Conservation (phyloP, 371 early-diverging fungal genomes). For the Syncephalastrum sp. region DNA sequence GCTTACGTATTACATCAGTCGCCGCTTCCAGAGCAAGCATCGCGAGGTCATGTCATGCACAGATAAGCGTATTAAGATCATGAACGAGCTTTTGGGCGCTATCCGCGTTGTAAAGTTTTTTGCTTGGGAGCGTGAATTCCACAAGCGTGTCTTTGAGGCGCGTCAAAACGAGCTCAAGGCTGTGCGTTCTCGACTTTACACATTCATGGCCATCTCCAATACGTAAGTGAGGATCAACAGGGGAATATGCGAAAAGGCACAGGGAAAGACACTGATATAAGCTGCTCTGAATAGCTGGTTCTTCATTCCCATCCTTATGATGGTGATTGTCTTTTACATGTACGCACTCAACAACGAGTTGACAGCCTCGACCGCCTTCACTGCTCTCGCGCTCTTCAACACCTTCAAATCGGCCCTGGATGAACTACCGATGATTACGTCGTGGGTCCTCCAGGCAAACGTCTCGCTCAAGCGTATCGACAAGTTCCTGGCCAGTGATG, state of each 20-base stretch:
- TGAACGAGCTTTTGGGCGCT: constrained; percentile 70
- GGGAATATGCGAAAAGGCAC: too few species aligned
- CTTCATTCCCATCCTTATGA: constrained; percentile 54
- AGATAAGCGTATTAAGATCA: constrained; percentile 64
- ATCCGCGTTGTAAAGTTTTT: constrained; percentile 82
- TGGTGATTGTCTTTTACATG: constrained; percentile 51
- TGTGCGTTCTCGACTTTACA: constrained; percentile 38
- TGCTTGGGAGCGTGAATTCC: constrained; percentile 77
- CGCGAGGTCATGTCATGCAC: constrained; percentile 55
- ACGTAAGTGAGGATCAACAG: too few species aligned
- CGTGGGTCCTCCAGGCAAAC: constrained; percentile 61
- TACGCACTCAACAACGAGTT: constrained; percentile 54
- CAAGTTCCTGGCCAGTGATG: constrained; percentile 67
- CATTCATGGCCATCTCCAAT: constrained; percentile 35
- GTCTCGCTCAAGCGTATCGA: constrained; percentile 75
- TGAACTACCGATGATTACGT: constrained; percentile 66
- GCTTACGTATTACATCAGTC: constrained; percentile 51
- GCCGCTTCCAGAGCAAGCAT: constrained; percentile 51
- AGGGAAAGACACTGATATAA: too few species aligned
- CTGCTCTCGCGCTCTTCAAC: constrained; percentile 61
- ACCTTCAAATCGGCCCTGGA: constrained; percentile 67
- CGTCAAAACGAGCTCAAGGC: constrained; percentile 52
- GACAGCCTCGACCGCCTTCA: constrained; percentile 64
- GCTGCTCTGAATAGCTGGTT: constrained; percentile 38
- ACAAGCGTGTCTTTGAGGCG: constrained; percentile 46